Evolutionary conservation across 371 early-diverging fungal species (phyloP).

Genomic region (Choanephora cucurbitarum): DNA sequence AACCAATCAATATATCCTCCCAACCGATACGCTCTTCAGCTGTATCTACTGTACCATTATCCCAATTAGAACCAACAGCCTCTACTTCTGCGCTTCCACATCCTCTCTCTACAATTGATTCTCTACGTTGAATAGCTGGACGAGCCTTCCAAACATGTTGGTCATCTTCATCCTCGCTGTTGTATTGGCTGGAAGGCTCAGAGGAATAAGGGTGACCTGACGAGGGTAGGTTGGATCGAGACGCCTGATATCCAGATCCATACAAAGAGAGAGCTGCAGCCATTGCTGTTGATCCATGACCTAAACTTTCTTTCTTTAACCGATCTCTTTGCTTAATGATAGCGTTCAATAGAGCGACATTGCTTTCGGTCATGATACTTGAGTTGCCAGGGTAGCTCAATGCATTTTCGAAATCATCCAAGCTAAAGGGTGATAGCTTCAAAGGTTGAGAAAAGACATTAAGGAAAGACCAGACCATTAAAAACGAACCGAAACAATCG

Average conservation of each 20-base stretch:
- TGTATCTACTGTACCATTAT: constrained; percentile 30
- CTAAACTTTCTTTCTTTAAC: constrained; percentile 24
- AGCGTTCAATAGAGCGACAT: constrained; percentile 43
- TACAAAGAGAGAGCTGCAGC: constrained; percentile 21
- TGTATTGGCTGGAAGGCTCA: constrained; percentile 7
- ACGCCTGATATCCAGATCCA: constrained; percentile 30
- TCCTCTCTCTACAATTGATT: constrained; percentile 23
- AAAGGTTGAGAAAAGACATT: constrained; percentile 44
- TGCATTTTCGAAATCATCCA: constrained; percentile 52
- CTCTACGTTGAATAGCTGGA: constrained; percentile 9
- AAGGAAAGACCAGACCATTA: constrained; percentile 52
- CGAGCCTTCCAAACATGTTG: constrained; percentile 12
- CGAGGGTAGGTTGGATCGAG: constrained; percentile 4
- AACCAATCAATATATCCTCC: constrained; percentile 52
- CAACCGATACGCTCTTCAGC: constrained; percentile 45
- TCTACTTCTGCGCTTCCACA: constrained; percentile 35
- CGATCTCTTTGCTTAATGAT: constrained; percentile 40
- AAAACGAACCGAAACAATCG: constrained; percentile 36
- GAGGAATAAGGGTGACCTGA: neutral
- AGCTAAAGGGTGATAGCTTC: constrained; percentile 37
- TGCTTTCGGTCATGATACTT: constrained; percentile 35
- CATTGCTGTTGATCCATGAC: constrained; percentile 22
- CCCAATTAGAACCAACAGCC: constrained; percentile 36
- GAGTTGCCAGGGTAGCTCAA: constrained; percentile 26
- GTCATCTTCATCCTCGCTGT: constrained; percentile 15